Base-by-base conservation (phyloP, 2,329 filamentous ascomycete species). In the Apiospora rasikravindrae region DNA sequence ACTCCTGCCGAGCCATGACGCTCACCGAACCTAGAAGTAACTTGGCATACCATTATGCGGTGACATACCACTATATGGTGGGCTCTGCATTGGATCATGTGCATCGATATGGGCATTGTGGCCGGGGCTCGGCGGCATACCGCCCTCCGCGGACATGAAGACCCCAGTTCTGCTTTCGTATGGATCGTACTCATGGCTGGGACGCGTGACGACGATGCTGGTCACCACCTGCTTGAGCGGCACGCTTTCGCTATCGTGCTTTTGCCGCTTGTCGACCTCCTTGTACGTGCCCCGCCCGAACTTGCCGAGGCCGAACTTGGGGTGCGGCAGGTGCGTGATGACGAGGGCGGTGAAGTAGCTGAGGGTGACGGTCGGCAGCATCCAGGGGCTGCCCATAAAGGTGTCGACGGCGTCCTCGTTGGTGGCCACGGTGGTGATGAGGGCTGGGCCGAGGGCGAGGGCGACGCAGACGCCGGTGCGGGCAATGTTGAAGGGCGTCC, bases 401-500 rank as follows among this genome's bases (percentile, higher is more conserved):
- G 49, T 29, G 16, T 71, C 67, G 19, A 73, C 71, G 4, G 72
- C 70, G 22, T 73, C 67, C 29, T 72, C 61, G 44, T 77, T 73
- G 70, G 69, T 67, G 2, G 72, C 74, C 42, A 79, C 33, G 68
- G 73, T 69, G 11, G 76, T 71, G n/a, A 76, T 75, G 7, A 79
- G 72, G 33, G 76, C 73, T 11, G 79, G 73, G 24, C 75, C 71
- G 22, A 78, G 71, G 26, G 77, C 71, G n/a, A 77, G 69, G 64
- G 73, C 67, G 29, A 77, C 70, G 53, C 77, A 77, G 37, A 77
- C 24, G 42, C 64, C 74, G 10, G 78, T 79, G 1, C 78, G 76
- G 47, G 74, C 67, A 49, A 79, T 74, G 73, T 80, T 80, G 73
- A 79, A 80, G 5, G 75, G 75, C 3, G 78, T 74, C 78, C 78